Evolutionary conservation across 768 basidiomycete genomes (phyloP).

Genomic region (Gelatoporia subvermispora): DNA sequence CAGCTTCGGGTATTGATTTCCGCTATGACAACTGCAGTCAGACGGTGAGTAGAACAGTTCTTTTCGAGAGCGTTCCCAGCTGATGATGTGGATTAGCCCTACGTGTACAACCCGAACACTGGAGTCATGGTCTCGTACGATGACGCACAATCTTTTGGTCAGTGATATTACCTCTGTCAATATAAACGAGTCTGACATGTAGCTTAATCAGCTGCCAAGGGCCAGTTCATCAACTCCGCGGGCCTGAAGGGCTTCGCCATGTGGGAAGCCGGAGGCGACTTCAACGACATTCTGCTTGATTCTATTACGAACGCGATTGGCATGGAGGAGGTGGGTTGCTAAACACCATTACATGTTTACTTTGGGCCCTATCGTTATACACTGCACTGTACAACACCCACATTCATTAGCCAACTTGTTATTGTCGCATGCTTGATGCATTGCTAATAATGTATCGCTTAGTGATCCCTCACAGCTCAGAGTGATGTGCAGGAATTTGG

Average conservation of each 20-base stretch:
- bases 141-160: slow-evolving; percentile 24
- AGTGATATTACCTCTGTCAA: neutral
- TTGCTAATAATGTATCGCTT: neutral
- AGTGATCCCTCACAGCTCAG: neutral
- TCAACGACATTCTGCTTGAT: slow-evolving; percentile 49
- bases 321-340: slow-evolving; percentile 17
- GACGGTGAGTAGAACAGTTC: slow-evolving; percentile 19
- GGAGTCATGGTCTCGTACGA: slow-evolving; percentile 32
- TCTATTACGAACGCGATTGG: slow-evolving; percentile 37
- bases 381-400: neutral
- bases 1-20: slow-evolving; percentile 45
- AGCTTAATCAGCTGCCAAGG: slow-evolving; percentile 33
- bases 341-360: neutral
- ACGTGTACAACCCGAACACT: slow-evolving; percentile 23
- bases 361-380: neutral
- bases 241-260: slow-evolving; percentile 40
- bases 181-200: neutral
- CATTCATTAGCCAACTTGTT: neutral
- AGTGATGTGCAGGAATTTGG: neutral
- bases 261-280: slow-evolving; percentile 43
- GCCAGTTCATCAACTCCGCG: slow-evolving; percentile 30
- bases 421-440: neutral
- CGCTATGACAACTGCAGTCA: slow-evolving; percentile 29
- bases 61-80: neutral
- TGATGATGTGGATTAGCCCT: slow-evolving; percentile 22